Evolutionary conservation across 176 grass and related monocot genomes (phyloP).

Genomic region (Triticum monococcum): DNA sequence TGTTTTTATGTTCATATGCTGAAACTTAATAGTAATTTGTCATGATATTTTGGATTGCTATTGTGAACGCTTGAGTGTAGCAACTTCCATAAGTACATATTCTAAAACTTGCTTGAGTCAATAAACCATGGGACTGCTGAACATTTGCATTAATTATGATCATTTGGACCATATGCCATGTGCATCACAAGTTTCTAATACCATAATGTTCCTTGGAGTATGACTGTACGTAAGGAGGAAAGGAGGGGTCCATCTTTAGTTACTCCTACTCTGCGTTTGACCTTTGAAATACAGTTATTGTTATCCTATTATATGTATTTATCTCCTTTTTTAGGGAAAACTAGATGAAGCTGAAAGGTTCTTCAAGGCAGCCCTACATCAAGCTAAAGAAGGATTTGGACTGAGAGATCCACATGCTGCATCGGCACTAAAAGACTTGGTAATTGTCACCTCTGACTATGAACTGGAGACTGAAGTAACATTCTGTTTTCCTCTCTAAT

Average conservation of each 20-base stretch:
- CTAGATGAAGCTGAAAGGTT: constrained; percentile 76
- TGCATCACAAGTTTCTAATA: not conserved
- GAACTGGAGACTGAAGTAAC: not conserved
- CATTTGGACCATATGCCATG: constrained; percentile 7
- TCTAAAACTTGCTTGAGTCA: constrained; percentile 7
- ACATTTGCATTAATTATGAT: constrained; percentile 6
- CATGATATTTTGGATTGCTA: not conserved
- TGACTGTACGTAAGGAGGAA: constrained; percentile 4
- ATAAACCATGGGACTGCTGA: not conserved
- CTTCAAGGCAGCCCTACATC: constrained; percentile 71
- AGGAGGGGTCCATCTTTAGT: not conserved
- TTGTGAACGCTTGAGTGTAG: not conserved
- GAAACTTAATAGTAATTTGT: not conserved
- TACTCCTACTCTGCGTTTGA: constrained; percentile 10
- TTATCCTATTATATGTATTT: constrained; percentile 1
- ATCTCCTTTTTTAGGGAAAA: constrained; percentile 51
- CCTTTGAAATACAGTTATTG: not conserved
- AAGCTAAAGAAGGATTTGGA: constrained; percentile 96
- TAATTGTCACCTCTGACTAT: constrained; percentile 35
- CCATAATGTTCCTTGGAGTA: not conserved
- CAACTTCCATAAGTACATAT: not conserved
- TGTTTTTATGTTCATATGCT: constrained; percentile 7
- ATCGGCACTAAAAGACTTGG: constrained; percentile 87
- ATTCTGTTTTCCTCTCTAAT: not conserved
- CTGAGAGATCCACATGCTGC: constrained; percentile 89